phyloP scores from a whole-genome alignment of 2,329 filamentous ascomycete species.

The Pestalotiopsis sp. region DNA sequence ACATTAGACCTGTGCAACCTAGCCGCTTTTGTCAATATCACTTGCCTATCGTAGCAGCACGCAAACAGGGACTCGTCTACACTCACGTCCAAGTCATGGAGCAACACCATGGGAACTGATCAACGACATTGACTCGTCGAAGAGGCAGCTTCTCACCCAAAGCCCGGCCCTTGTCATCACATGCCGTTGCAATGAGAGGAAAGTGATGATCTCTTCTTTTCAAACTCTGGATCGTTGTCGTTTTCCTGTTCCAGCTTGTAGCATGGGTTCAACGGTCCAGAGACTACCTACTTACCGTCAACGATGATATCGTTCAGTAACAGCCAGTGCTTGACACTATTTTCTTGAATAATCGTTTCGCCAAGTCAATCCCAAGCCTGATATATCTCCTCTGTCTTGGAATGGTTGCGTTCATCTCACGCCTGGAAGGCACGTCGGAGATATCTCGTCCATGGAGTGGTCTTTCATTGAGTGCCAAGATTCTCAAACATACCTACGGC shows the following conservation, averaged over 20 bases:
- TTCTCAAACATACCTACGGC: neutral
- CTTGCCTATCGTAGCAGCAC: constrained; percentile 3
- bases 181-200: neutral
- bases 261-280: neutral
- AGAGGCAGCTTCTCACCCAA: neutral
- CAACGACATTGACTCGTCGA: neutral
- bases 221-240: neutral
- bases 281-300: neutral
- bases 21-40: constrained; percentile 27
- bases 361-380: neutral
- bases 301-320: neutral
- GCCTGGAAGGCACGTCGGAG: neutral
- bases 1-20: constrained; percentile 28
- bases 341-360: neutral
- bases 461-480: neutral
- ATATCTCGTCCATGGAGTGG: neutral
- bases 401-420: neutral
- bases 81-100: neutral
- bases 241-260: neutral
- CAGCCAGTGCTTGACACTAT: neutral
- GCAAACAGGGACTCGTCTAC: neutral
- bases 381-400: neutral
- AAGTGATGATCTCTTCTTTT: neutral
- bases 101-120: neutral
- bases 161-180: neutral